Evolutionary conservation across 331 rosid species (phyloP).

Genomic region (Telfairia occidentalis): DNA sequence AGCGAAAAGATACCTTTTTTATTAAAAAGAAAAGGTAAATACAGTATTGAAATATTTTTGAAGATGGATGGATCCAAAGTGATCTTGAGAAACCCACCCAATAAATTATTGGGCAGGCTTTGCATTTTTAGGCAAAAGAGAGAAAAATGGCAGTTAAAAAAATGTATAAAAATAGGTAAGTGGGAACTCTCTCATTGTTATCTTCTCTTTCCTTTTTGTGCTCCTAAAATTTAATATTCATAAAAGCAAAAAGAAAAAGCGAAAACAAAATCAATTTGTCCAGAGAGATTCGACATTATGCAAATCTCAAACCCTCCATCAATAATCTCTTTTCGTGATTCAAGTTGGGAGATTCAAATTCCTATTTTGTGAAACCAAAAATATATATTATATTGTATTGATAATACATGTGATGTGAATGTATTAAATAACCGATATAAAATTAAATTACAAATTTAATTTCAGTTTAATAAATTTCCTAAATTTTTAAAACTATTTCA

Average conservation of each 20-base stretch:
- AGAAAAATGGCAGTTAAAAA: neutral
- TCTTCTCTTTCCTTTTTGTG: neutral
- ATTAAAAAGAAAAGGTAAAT: neutral
- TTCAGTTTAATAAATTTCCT: no score
- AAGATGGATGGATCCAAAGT: neutral
- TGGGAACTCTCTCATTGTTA: neutral
- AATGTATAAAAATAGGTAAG: neutral
- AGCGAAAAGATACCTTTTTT: neutral
- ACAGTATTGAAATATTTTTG: neutral
- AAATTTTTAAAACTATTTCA: no score
- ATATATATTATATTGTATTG: no score
- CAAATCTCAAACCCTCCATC: neutral
- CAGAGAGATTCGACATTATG: neutral
- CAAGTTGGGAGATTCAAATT: no score
- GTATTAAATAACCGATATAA: neutral
- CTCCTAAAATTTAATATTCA: neutral
- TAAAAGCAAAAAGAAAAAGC: neutral
- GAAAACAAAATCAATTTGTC: neutral
- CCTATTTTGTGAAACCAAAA: no score
- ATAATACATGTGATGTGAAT: neutral
- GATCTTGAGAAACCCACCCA: neutral
- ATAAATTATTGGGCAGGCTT: neutral
- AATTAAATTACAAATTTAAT: no score
- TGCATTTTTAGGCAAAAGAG: neutral
- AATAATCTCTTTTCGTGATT: neutral